Percentiles rank a stretch among this genome's conserved stretches.
Conservation (phyloP, 78 protist genomes). For the Trichosphaerium sp. region DNA sequence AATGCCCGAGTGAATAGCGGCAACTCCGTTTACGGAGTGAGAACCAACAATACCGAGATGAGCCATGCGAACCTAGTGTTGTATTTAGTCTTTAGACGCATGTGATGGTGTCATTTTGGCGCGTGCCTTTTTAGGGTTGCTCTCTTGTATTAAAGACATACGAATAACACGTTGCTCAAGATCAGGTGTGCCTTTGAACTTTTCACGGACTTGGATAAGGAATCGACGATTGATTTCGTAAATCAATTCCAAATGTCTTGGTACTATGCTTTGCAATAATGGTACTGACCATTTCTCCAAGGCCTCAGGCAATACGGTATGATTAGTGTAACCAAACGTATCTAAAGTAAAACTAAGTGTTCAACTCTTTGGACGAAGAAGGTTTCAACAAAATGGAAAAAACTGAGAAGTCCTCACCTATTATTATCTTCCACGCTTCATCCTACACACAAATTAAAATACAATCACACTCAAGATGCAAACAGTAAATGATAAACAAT, state of each 20-base stretch:
- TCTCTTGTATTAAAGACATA: constrained; percentile 83
- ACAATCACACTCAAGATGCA: too few species aligned
- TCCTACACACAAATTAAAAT: constrained; percentile 63
- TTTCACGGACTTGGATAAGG: constrained; percentile 3
- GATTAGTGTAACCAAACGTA: constrained; percentile 90
- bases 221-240: constrained; percentile 79
- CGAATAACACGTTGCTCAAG: constrained; percentile 38
- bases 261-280: constrained; percentile 71
- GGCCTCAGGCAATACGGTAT: constrained; percentile 95
- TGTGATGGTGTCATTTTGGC: not conserved
- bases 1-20: constrained; percentile 83
- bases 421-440: constrained; percentile 75
- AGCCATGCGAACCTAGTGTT: constrained; percentile 77
- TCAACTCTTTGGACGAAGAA: too few species aligned
- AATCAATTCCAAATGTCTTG: constrained; percentile 89
- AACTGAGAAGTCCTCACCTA: constrained; percentile 43
- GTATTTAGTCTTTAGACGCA: too few species aligned
- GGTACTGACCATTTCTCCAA: constrained; percentile 91
- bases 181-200: not conserved
- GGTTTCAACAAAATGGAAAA: too few species aligned
- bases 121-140: constrained; percentile 23
- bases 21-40: constrained; percentile 89
- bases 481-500: too few species aligned
- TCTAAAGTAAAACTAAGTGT: too few species aligned
- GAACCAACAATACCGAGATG: constrained; percentile 81